phyloP scores from a whole-genome alignment of 2,329 filamentous ascomycete species.

The Drechslerella coelobrocha region DNA sequence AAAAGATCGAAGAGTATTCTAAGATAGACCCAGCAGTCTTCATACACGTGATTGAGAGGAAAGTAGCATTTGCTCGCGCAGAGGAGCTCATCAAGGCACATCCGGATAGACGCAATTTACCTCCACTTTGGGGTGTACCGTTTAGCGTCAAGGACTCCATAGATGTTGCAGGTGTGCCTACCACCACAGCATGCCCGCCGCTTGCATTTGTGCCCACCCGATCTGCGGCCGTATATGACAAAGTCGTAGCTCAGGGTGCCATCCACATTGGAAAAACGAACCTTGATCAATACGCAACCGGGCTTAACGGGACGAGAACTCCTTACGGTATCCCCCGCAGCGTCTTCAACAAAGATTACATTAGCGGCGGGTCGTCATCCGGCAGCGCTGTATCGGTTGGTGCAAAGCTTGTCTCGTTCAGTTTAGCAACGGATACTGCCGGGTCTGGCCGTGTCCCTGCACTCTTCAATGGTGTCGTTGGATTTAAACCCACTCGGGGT shows the following conservation, averaged over 20 bases:
- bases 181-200: constrained; percentile 64
- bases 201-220: constrained; percentile 58
- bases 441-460: constrained; percentile 65
- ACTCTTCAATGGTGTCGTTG: constrained; percentile 65
- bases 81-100: constrained; percentile 57
- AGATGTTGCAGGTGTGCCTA: constrained; percentile 63
- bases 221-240: constrained; percentile 59
- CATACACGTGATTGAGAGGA: constrained; percentile 57
- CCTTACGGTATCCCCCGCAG: constrained; percentile 67
- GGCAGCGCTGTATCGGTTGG: constrained; percentile 66
- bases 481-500: constrained; percentile 64
- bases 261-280: constrained; percentile 62
- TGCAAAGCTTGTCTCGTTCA: constrained; percentile 64
- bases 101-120: constrained; percentile 57
- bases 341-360: constrained; percentile 62
- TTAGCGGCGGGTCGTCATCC: constrained; percentile 66
- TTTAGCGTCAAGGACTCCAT: constrained; percentile 68
- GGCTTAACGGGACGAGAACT: constrained; percentile 67
- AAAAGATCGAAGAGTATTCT: constrained; percentile 62
- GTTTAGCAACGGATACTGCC: constrained; percentile 66
- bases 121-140: constrained; percentile 65
- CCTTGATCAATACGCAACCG: constrained; percentile 69
- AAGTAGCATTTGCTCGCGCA: constrained; percentile 57
- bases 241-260: constrained; percentile 59
- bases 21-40: constrained; percentile 58